Percentiles rank a stretch among this genome's conserved stretches.
phyloP scores from a whole-genome alignment of 2,329 filamentous ascomycete genomes.

The Trichoderma breve region DNA sequence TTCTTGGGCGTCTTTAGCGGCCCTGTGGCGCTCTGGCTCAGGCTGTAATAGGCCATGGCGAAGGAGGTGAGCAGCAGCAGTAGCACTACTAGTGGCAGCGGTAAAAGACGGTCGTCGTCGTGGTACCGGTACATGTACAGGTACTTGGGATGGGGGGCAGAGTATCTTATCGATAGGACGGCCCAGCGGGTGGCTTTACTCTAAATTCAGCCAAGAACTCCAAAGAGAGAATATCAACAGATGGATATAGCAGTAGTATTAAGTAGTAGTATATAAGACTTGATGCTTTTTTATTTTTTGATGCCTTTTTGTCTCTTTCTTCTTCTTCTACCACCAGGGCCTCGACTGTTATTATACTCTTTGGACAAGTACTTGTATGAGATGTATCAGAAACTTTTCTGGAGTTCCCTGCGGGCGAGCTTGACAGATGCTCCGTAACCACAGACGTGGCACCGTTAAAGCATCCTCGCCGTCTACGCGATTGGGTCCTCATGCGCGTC shows the following conservation, averaged over 20 bases:
- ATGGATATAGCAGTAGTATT: background rate
- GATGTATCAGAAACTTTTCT: slow-evolving; percentile 14
- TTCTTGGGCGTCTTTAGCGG: slow-evolving; percentile 18
- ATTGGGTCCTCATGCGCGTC: slow-evolving; percentile 19
- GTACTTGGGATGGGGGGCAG: background rate
- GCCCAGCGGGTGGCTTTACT: background rate
- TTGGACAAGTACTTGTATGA: background rate
- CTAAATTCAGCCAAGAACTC: background rate
- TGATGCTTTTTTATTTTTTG: background rate
- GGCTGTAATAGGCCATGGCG: slow-evolving; percentile 17
- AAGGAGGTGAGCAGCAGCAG: background rate
- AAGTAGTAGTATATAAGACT: background rate
- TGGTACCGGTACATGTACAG: slow-evolving; percentile 15
- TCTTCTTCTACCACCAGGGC: background rate
- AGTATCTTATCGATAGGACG: slow-evolving; percentile 11
- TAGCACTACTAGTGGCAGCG: slow-evolving; percentile 6
- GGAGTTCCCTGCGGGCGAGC: slow-evolving; percentile 7
- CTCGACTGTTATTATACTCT: slow-evolving; percentile 11
- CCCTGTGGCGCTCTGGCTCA: background rate
- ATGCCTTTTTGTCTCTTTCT: background rate
- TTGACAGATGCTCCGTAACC: slow-evolving; percentile 8
- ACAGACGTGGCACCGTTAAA: slow-evolving; percentile 22
- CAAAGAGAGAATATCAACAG: background rate
- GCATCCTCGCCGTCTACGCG: slow-evolving; percentile 4
- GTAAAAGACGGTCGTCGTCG: slow-evolving; percentile 7